Base-by-base conservation (phyloP, 257 asterid species). In the Salvia splendens region DNA sequence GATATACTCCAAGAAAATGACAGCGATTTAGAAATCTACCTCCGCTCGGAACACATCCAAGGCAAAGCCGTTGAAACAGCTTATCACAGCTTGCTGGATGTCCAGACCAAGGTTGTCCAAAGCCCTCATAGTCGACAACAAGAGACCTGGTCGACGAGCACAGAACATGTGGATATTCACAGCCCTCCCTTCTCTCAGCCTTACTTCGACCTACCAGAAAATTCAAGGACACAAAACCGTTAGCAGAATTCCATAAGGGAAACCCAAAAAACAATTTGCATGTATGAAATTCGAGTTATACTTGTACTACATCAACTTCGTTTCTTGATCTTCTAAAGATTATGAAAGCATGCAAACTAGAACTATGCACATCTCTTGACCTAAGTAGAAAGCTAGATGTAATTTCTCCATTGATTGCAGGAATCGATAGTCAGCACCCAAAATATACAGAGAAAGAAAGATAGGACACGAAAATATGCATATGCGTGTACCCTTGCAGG, bases 21-120 rank as follows among this genome's bases (percentile, higher is more conserved):
- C 17, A 35, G 47, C 30, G 58, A 30, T 41, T 10, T 35, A 20
- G 28, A 59, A 58, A 54, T 36, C 15, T 77, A 89, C 97, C 97
- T 91, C 96, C 12, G 95, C 96, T 16, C 95, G 87, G 74, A 88
- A 91, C 58, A 88, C 88, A 76, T 91, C 96, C 79, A 91, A 60
- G 33, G 96, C 96, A 62, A 91, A 91, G 11, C 97, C 97, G 49
- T 86, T 90, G 85, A 90, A 88, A 77, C 97, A 90, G 83, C 97
- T 90, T 73, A 90, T 88, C 12, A 90, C 97, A 42, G 97, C 97
- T 75, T 91, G 97, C 73, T 91, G 97, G 64, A 91, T 82, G 82
- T 91, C 97, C 7, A 91, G 85, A 40, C 92, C 97, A 28, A 91
- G 95, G 81, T 74, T 82, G 79, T 91, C 97, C 67, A 91, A 75